Conservation (phyloP, 179 eudicot genomes). For the Beta corolliflora region DNA sequence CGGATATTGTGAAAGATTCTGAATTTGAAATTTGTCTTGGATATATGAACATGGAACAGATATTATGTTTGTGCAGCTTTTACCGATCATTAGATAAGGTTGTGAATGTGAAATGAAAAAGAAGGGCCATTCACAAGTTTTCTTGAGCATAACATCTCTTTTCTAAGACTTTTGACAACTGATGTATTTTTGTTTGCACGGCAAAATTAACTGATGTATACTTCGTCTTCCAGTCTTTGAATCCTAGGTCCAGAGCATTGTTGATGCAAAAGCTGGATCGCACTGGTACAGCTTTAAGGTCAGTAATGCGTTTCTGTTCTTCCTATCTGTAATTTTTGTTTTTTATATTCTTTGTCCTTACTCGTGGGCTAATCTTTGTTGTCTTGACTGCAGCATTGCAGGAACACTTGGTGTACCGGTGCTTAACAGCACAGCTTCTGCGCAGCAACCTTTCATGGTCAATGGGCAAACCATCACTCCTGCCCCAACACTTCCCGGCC, state of each 20-base stretch:
- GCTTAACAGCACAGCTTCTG: constrained; percentile 39
- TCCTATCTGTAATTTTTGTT: no score
- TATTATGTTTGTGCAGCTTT: not conserved
- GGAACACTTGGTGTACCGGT: constrained; percentile 43
- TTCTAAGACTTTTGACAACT: not conserved
- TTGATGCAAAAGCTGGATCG: constrained; percentile 57
- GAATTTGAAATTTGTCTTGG: not conserved
- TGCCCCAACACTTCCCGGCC: constrained; percentile 49
- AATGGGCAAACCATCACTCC: constrained; percentile 49
- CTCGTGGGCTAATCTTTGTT: constrained; percentile 8
- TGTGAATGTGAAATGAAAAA: not conserved
- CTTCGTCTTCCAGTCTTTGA: constrained; percentile 40
- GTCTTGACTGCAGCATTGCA: constrained; percentile 37
- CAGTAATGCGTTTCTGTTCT: not conserved
- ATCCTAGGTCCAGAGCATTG: constrained; percentile 53
- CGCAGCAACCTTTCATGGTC: constrained; percentile 51
- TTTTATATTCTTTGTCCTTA: not conserved
- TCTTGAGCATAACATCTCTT: not conserved
- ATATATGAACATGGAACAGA: not conserved
- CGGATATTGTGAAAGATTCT: not conserved
- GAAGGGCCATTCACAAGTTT: not conserved
- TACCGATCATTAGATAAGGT: not conserved
- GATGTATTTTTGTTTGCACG: not conserved
- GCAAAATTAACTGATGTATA: constrained; percentile 3
- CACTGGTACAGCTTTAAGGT: constrained; percentile 52